Conservation (phyloP, 441 rosid species). For the Populus hybrid region DNA sequence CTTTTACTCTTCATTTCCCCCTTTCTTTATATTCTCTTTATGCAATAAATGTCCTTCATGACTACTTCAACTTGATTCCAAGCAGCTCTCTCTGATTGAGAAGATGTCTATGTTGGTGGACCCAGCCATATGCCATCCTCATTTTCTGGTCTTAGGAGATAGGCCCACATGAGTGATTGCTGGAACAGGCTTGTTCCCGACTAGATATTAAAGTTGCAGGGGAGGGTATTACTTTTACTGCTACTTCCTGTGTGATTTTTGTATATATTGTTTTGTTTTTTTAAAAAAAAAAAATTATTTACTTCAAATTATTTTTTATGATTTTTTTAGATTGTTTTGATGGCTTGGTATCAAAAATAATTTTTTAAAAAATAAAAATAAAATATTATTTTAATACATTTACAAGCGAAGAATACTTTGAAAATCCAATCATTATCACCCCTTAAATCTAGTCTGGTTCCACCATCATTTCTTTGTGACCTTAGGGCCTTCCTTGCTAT, state of each 20-base stretch:
- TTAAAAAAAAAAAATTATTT: too few relatives aligned
- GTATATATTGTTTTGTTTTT: constrained; percentile 11
- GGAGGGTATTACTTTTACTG: constrained; percentile 21
- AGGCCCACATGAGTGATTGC: constrained; percentile 34
- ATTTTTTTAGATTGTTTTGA: too few relatives aligned
- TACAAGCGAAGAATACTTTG: too few relatives aligned
- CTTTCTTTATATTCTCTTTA: constrained; percentile 10
- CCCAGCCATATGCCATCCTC: constrained; percentile 26
- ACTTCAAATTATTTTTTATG: too few relatives aligned
- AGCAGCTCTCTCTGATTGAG: constrained; percentile 25
- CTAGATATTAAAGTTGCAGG: constrained; percentile 22
- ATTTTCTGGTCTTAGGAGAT: constrained; percentile 27
- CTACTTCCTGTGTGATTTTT: constrained; percentile 11
- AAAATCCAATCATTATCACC: fast-evolving
- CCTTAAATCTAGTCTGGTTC: constrained; percentile 7
- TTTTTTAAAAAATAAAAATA: too few relatives aligned
- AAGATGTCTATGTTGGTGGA: constrained; percentile 36
- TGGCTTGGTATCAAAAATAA: too few relatives aligned
- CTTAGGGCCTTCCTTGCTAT: background rate
- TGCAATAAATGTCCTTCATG: constrained; percentile 29
- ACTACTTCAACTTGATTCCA: constrained; percentile 29
- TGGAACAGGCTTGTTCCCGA: constrained; percentile 23
- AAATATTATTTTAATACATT: too few relatives aligned
- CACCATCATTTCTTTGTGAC: background rate
- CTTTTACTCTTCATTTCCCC: background rate